Evolutionary conservation across 805 yeast species (phyloP).

Genomic region (Cyberlindnera subsufficiens): DNA sequence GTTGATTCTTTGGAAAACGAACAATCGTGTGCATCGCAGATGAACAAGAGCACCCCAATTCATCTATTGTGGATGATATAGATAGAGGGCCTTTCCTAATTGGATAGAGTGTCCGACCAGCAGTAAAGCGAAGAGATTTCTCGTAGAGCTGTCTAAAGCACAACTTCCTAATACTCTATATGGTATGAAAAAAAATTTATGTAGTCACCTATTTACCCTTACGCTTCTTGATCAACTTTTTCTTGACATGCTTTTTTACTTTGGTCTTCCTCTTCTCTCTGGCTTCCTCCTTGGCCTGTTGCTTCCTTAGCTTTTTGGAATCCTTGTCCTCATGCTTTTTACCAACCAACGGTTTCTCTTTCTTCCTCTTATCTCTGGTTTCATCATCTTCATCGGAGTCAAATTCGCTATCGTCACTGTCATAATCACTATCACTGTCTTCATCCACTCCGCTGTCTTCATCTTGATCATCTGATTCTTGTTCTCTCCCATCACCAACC

Average conservation of each 20-base stretch:
- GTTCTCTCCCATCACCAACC: constrained; percentile 31
- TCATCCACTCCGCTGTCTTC: constrained; percentile 20
- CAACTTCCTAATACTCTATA: background rate
- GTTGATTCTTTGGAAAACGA: too few species aligned
- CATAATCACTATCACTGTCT: constrained; percentile 22
- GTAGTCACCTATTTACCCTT: constrained; percentile 17
- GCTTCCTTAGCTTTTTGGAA: constrained; percentile 66
- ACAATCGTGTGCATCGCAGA: too few species aligned
- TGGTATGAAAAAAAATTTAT: background rate
- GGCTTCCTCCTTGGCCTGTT: constrained; percentile 68
- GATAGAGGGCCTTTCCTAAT: too few species aligned
- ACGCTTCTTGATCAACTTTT: constrained; percentile 61
- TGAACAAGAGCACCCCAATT: too few species aligned
- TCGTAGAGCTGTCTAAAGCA: background rate
- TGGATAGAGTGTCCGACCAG: too few species aligned
- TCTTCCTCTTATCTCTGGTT: constrained; percentile 27
- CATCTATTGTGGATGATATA: too few species aligned
- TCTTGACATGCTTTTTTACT: constrained; percentile 78
- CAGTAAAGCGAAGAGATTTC: too few species aligned
- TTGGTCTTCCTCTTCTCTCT: constrained; percentile 76
- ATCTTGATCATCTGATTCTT: constrained; percentile 22
- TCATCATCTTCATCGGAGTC: constrained; percentile 31
- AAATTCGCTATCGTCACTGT: constrained; percentile 25
- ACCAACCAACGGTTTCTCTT: constrained; percentile 47
- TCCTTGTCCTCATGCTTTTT: constrained; percentile 80